These are phyloP conservation scores for Candida frijolesensis DNA, from an alignment of 1,139 yeast genomes.

Conservation along the genomic window DNA sequence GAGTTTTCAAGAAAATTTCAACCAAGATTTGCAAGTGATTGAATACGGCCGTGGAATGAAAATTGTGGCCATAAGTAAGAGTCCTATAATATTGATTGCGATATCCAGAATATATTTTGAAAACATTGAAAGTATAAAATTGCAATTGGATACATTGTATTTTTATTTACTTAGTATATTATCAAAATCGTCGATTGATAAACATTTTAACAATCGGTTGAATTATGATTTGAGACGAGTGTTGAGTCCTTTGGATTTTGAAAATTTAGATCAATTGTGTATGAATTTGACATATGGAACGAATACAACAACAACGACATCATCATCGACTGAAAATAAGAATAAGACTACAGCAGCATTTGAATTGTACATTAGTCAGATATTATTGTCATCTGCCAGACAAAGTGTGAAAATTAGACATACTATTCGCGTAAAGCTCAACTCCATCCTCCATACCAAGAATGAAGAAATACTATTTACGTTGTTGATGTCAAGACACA, in stretches of 20 bases:
- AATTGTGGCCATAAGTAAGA: conserved; percentile 62
- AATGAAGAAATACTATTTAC: conserved; percentile 38
- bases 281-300: conserved; percentile 49
- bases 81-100: conserved; percentile 77
- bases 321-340: conserved; percentile 5
- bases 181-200: conserved; percentile 71
- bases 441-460: conserved; percentile 13
- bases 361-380: conserved; percentile 30
- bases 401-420: conserved; percentile 37
- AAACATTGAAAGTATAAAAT: conserved; percentile 34
- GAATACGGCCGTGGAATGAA: conserved; percentile 38
- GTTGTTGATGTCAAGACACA: conserved; percentile 24
- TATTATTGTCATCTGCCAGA: conserved; percentile 30
- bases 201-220: conserved; percentile 69
- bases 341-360: conserved; percentile 16
- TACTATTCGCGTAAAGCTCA: conserved; percentile 35
- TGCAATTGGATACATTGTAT: conserved; percentile 75
- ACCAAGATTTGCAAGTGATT: conserved; percentile 32
- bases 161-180: conserved; percentile 79
- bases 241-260: conserved; percentile 68
- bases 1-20: conserved; percentile 51
- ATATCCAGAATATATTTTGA: conserved; percentile 55
- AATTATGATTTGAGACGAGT: conserved; percentile 82
- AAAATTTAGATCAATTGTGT: conserved; percentile 64
- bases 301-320: neutral